phyloP scores from a whole-genome alignment of 768 basidiomycete genomes.

The Terana coerulea region DNA sequence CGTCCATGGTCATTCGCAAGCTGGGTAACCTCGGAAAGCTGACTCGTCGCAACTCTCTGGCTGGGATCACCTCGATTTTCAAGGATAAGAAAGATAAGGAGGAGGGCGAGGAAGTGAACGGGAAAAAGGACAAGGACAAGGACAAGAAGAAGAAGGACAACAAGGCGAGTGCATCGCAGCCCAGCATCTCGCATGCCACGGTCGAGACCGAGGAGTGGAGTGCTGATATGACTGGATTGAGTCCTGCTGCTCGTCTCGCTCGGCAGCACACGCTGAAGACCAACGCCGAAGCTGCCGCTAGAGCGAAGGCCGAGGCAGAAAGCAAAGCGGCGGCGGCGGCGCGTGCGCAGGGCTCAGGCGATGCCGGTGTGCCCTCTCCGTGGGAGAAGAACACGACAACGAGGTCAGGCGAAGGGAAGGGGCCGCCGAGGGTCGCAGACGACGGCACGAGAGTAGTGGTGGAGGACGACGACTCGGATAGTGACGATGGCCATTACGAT shows the following conservation, averaged over 20 bases:
- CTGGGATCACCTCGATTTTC: slow-evolving; percentile 90
- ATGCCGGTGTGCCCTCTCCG: slow-evolving; percentile 40
- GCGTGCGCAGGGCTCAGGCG: slow-evolving; percentile 28
- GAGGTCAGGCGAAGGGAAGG: slow-evolving; percentile 41
- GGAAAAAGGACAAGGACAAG: slow-evolving; percentile 50
- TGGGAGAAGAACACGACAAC: slow-evolving; percentile 86
- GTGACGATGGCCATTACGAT: slow-evolving; percentile 36
- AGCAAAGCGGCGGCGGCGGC: slow-evolving; percentile 45
- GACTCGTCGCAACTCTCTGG: slow-evolving; percentile 82
- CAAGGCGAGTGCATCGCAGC: slow-evolving; percentile 61
- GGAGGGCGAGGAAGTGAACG: slow-evolving; percentile 33
- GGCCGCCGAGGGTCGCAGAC: slow-evolving; percentile 47
- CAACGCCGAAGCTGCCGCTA: slow-evolving; percentile 75
- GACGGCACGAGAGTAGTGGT: slow-evolving; percentile 67
- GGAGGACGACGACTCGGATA: slow-evolving; percentile 52
- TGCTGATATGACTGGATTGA: slow-evolving; percentile 64
- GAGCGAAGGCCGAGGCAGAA: slow-evolving; percentile 54
- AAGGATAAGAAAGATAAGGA: slow-evolving; percentile 69
- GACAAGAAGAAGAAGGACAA: slow-evolving; percentile 48
- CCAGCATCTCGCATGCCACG: slow-evolving; percentile 76
- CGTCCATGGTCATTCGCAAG: slow-evolving; percentile 95
- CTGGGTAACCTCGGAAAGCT: slow-evolving; percentile 88
- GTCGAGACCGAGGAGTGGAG: slow-evolving; percentile 85
- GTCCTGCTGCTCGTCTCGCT: slow-evolving; percentile 87
- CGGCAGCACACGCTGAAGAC: slow-evolving; percentile 89